Evolutionary conservation across 116 monocot species (phyloP).

Genomic region (Papilionanthe hybrid): DNA sequence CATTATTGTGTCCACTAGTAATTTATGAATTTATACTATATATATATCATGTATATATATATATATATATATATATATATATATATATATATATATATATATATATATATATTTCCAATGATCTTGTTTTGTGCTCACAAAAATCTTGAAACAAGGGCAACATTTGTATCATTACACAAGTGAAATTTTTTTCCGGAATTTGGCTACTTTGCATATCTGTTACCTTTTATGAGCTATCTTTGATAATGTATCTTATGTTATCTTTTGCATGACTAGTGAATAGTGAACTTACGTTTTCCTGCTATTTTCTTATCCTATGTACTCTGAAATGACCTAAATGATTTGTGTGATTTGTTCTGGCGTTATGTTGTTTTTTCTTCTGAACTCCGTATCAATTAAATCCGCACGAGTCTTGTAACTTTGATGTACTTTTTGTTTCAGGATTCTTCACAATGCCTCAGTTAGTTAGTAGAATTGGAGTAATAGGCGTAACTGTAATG

Average conservation of each 20-base stretch:
- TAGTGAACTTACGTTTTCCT: background rate
- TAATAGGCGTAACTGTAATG: slow-evolving; percentile 89
- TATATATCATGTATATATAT: no score
- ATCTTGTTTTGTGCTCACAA: background rate
- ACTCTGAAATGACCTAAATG: background rate
- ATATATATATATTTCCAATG: background rate
- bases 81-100: no score
- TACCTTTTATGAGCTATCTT: background rate
- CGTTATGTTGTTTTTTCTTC: background rate
- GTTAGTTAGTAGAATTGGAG: slow-evolving; percentile 93
- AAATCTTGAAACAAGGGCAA: background rate
- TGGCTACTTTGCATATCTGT: background rate
- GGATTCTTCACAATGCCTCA: slow-evolving; percentile 94
- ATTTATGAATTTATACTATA: no score
- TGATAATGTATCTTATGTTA: background rate
- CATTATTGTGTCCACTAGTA: background rate
- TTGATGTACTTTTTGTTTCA: slow-evolving; percentile 27
- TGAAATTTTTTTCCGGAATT: slow-evolving; percentile 1
- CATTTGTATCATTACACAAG: background rate
- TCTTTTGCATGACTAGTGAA: background rate
- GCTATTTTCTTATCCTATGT: background rate
- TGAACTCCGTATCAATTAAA: background rate
- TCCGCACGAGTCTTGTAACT: background rate
- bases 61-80: background rate
- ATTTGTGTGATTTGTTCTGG: background rate